phyloP scores from a whole-genome alignment of 83 land plant genomes.

The Thuja plicata region DNA sequence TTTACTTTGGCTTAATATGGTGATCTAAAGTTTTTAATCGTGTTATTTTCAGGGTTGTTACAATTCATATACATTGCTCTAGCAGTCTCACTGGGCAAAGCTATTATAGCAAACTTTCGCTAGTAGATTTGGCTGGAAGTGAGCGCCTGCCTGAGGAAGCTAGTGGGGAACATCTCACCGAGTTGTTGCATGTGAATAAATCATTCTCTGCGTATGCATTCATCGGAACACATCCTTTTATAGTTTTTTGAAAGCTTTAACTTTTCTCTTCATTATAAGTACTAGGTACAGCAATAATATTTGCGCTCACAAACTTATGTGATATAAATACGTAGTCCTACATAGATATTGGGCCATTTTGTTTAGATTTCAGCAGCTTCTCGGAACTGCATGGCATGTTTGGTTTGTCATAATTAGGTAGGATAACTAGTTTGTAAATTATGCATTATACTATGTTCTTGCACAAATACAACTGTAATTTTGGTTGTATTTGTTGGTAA shows the following conservation, averaged over 20 bases:
- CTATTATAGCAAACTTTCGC: constrained; percentile 81
- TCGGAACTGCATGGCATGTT: not conserved
- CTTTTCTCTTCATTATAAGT: not conserved
- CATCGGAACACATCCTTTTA: not conserved
- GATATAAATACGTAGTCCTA: not conserved
- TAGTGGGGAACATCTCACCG: constrained; percentile 79
- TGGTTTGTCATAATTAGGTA: not conserved
- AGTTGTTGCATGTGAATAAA: constrained; percentile 83
- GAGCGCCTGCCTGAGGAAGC: constrained; percentile 75
- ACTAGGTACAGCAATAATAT: not conserved
- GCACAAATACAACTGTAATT: not conserved
- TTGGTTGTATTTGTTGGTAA: not conserved
- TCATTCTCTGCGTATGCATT: constrained; percentile 91
- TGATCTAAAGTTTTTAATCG: not conserved
- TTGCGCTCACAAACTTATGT: not conserved
- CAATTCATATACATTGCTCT: constrained; percentile 74
- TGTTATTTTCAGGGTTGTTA: constrained; percentile 69
- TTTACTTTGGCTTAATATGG: no score
- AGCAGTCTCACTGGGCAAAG: constrained; percentile 69
- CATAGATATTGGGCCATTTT: not conserved
- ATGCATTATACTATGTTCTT: not conserved
- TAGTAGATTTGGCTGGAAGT: constrained; percentile 95
- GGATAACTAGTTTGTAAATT: not conserved
- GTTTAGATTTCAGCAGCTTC: not conserved
- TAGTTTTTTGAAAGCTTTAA: not conserved